Conservation (phyloP, 441 rosid species). For the Erysimum cheiri region DNA sequence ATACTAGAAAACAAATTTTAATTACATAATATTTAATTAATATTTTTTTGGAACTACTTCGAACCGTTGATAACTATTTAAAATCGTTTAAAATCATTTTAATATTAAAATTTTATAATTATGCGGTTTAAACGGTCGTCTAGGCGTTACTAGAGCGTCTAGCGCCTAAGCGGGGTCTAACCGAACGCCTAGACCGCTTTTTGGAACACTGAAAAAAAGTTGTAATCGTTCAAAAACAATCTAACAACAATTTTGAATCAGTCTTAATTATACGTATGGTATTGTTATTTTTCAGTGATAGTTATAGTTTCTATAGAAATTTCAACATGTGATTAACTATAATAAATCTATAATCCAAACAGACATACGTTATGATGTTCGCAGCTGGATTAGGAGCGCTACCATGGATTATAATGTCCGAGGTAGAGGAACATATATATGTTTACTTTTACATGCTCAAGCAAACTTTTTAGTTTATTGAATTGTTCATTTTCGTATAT, state of each 20-base stretch:
- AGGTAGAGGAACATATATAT: constrained; percentile 46
- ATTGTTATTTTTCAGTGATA: background rate
- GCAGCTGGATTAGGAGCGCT: constrained; percentile 60
- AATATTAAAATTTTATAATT: no score
- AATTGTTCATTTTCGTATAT: background rate
- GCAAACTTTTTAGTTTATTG: background rate
- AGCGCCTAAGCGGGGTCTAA: no score
- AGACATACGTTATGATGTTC: constrained; percentile 46
- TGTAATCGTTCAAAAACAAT: background rate
- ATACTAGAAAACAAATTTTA: no score
- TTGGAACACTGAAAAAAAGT: no score
- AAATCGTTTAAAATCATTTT: no score
- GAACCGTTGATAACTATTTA: no score
- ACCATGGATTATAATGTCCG: constrained; percentile 70
- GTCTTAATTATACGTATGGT: background rate
- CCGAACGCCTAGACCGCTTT: no score
- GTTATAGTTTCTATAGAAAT: background rate
- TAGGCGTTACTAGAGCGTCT: no score
- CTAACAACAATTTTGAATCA: background rate
- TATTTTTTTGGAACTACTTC: no score
- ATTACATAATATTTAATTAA: no score
- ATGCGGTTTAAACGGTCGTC: no score
- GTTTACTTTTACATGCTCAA: background rate
- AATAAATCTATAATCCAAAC: constrained; percentile 4
- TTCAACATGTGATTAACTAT: background rate